Percentiles rank a stretch among this genome's conserved stretches.
Evolutionary conservation across 1,139 yeast genomes (phyloP).

Genomic region (Kodamaea arcana): DNA sequence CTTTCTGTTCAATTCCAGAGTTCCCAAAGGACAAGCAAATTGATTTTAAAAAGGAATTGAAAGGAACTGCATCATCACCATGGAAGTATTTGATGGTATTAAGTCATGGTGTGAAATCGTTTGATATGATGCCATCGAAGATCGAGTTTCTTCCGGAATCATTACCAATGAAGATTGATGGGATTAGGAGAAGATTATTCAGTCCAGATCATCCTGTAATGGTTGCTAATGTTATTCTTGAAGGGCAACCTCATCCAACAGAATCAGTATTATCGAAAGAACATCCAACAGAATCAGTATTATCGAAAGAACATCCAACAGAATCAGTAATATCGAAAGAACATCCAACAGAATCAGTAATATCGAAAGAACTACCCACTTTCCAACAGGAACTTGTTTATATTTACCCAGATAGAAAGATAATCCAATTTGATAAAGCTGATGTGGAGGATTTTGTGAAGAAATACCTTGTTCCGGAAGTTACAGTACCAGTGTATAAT

Average conservation of each 20-base stretch:
- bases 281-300: not conserved
- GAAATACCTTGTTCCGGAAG: conserved; percentile 35
- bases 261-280: not conserved
- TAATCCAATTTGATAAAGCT: conserved; percentile 29
- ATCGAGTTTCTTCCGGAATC: conserved; percentile 48
- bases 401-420: conserved; percentile 55
- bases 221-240: conserved; percentile 37
- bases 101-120: conserved; percentile 30
- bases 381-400: conserved; percentile 27
- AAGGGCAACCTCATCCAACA: conserved; percentile 5
- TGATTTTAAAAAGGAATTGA: conserved; percentile 33
- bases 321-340: not conserved
- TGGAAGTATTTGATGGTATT: conserved; percentile 56
- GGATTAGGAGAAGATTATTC: conserved; percentile 23
- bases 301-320: not conserved
- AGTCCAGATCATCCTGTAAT: conserved; percentile 50
- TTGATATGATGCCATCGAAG: conserved; percentile 53
- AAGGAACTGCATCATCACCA: conserved; percentile 46
- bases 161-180: conserved; percentile 31
- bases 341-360: not conserved
- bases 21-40: conserved; percentile 43
- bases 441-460: conserved; percentile 39
- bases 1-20: conserved; percentile 46
- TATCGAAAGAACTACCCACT: not conserved
- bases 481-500: conserved; percentile 21